Percentiles rank a stretch among this genome's conserved stretches.
phyloP scores from a whole-genome alignment of 2,329 filamentous ascomycete species.

The Ceratocystis variospora region DNA sequence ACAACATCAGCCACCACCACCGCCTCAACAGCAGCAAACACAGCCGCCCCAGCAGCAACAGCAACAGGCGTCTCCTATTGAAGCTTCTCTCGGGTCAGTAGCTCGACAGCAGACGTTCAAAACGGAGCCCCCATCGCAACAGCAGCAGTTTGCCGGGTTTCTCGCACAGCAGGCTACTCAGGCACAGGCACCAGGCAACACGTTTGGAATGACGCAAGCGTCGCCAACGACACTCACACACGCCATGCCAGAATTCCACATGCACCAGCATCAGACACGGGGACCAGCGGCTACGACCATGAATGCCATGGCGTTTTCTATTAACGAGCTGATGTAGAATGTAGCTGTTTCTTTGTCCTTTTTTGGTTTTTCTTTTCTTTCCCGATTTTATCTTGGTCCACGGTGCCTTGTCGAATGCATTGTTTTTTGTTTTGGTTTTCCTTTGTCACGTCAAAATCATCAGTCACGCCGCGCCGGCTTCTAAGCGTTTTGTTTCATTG shows the following conservation, averaged over 20 bases:
- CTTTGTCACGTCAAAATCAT: conserved; percentile 5
- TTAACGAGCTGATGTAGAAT: conserved; percentile 6
- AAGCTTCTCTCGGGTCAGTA: neutral
- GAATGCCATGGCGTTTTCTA: conserved; percentile 9
- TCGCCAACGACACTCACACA: conserved; percentile 9
- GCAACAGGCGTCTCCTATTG: conserved; percentile 3
- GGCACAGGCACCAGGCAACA: neutral
- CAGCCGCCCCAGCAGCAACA: neutral
- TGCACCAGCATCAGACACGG: conserved; percentile 1
- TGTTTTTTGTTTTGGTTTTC: neutral
- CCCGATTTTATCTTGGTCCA: neutral
- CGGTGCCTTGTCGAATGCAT: neutral
- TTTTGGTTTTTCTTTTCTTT: neutral
- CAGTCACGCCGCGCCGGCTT: neutral
- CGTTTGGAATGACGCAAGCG: neutral
- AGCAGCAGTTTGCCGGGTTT: conserved; percentile 1
- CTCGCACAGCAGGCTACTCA: neutral
- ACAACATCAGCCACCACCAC: conserved; percentile 4
- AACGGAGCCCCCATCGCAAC: neutral
- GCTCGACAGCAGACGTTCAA: conserved; percentile 9
- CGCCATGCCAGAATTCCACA: conserved; percentile 11
- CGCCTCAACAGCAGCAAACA: neutral
- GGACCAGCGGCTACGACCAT: neutral
- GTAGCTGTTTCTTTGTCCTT: neutral
- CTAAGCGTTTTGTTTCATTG: neutral